Evolutionary conservation across 345 rosid species (phyloP).

Genomic region (Gossypium rotundifolium): DNA sequence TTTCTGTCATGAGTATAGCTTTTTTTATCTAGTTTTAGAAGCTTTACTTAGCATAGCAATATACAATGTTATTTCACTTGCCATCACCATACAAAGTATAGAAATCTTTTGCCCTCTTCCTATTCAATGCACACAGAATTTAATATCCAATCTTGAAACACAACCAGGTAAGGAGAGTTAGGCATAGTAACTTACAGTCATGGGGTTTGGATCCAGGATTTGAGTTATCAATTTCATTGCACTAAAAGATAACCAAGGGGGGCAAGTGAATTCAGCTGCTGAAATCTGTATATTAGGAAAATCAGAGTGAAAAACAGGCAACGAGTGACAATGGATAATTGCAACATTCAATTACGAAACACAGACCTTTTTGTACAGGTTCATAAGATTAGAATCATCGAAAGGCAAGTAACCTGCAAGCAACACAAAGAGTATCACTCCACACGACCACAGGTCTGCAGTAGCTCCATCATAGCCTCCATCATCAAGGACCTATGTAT

Average conservation of each 20-base stretch:
- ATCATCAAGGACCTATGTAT: slow-evolving; percentile 79
- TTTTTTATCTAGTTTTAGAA: background rate
- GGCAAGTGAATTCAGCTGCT: slow-evolving; percentile 88
- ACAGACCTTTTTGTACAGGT: slow-evolving; percentile 95
- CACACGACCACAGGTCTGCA: slow-evolving; percentile 98
- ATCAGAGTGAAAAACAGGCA: slow-evolving; percentile 15
- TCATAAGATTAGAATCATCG: slow-evolving; percentile 93
- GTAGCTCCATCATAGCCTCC: slow-evolving; percentile 96
- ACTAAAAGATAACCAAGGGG: slow-evolving; percentile 86
- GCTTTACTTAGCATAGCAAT: background rate
- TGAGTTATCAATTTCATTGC: slow-evolving; percentile 83
- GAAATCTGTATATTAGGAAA: slow-evolving; percentile 51
- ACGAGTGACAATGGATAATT: slow-evolving; percentile 11
- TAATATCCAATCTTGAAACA: background rate
- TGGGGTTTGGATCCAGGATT: slow-evolving; percentile 87
- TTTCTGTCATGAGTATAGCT: background rate
- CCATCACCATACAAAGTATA: background rate
- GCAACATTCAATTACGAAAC: slow-evolving; percentile 16
- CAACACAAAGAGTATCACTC: slow-evolving; percentile 91
- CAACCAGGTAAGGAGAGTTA: background rate
- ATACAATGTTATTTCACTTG: background rate
- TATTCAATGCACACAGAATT: background rate
- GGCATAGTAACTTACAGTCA: slow-evolving; percentile 58
- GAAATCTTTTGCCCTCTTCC: background rate
- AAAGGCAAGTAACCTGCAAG: slow-evolving; percentile 99